Base-by-base conservation (phyloP, 1,284 basidiomycete genomes). In the Ustilago shanxiensis region DNA sequence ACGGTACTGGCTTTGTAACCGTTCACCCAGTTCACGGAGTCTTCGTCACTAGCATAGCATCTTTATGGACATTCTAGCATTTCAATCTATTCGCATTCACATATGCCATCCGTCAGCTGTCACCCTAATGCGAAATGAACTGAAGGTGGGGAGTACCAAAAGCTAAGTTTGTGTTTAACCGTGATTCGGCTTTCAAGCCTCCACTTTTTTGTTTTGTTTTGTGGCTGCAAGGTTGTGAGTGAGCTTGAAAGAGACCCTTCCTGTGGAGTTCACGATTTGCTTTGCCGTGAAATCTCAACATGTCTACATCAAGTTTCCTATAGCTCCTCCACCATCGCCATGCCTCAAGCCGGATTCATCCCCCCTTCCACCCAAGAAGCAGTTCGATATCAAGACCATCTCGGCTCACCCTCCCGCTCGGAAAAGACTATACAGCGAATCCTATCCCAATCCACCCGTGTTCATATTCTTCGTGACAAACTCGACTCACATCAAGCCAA, bases 401-500 rank as follows among this genome's bases (percentile, higher is more conserved):
- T 74, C 9, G 62, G 62, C 51, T 57, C 62, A 7, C 72, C 54
- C 28, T 62, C 60, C 4, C 66, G 66, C 20, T 57, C 63, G 9
- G 50, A 58, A 6, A 69, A 66, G 11, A 55, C 52, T 0, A 13
- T 57, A 1, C 63, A 66, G 16, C 59, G 66, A 1, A 39, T 66
- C 33, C 64, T 69, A 29, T 74, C 72, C 16, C 69, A 77, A 35
- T 77, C 69, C 8, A 77, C 70, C 2, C 61, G 74, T 7, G 28
- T 77, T 2, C 70, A 73, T n/a, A 33, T 77, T 11, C 61, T 77
- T 1, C 59, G 56, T 1, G 75, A 77, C 62, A 77, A 77, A 57
- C 29, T 73, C n/a, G 66, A 66, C 1, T 18, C 41, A 3, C n/a
- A 24, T 0, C 49, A 22, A 0, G 67, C 54, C 1, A 33, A 22